These are phyloP conservation scores for Cystofilobasidium bisporidii DNA, from an alignment of 768 basidiomycete species.

Conservation along the genomic window DNA sequence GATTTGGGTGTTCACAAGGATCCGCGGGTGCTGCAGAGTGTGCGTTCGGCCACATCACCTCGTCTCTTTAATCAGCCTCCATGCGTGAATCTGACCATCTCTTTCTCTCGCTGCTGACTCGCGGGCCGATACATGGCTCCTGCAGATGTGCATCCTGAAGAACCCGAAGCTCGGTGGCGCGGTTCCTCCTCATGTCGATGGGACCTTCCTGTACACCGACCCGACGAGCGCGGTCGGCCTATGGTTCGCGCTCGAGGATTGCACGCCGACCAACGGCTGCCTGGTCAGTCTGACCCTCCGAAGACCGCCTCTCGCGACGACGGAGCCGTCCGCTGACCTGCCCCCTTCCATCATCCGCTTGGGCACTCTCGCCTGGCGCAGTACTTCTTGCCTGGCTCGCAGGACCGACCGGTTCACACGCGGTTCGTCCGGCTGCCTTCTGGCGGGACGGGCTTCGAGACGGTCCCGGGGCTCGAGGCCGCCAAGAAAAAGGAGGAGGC, in stretches of 20 bases:
- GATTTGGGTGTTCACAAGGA: slow-evolving; percentile 75
- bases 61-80: too few species aligned
- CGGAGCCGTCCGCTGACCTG: slow-evolving; percentile 34
- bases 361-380: slow-evolving; percentile 10
- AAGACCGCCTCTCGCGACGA: background rate
- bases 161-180: slow-evolving; percentile 51
- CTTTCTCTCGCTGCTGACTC: too few species aligned
- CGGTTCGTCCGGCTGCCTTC: slow-evolving; percentile 69
- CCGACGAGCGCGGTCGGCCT: slow-evolving; percentile 88
- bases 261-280: slow-evolving; percentile 49
- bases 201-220: slow-evolving; percentile 68
- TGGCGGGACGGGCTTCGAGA: slow-evolving; percentile 73
- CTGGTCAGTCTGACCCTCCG: slow-evolving; percentile 32
- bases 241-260: slow-evolving; percentile 90
- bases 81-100: too few species aligned
- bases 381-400: slow-evolving; percentile 63
- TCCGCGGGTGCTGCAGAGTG: slow-evolving; percentile 71
- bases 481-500: slow-evolving; percentile 28
- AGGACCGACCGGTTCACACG: slow-evolving; percentile 62
- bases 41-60: too few species aligned
- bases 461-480: slow-evolving; percentile 41
- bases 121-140: too few species aligned
- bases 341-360: too few species aligned
- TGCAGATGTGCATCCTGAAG: slow-evolving; percentile 97
- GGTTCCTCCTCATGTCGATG: slow-evolving; percentile 69